Conservation (phyloP, 1,284 basidiomycete species). For the Xanthoconium separans region DNA sequence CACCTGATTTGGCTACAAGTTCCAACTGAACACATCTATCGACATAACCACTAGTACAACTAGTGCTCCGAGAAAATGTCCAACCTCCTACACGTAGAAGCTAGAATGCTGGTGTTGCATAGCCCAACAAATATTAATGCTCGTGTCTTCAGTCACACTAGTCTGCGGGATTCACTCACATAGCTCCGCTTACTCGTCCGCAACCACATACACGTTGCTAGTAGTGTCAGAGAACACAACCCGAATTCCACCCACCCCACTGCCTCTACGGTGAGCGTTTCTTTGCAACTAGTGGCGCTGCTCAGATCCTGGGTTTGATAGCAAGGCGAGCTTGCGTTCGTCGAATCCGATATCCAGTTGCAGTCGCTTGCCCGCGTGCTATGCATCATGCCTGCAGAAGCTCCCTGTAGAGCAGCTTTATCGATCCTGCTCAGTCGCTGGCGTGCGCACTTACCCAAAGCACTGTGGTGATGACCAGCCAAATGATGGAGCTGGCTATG, state of each 20-base stretch:
- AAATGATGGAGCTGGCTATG: slow-evolving; percentile 72
- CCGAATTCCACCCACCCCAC: slow-evolving; percentile 73
- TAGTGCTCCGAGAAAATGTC: not conserved
- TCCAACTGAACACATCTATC: too few relatives aligned
- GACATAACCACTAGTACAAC: not conserved
- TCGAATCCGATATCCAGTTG: slow-evolving; percentile 49
- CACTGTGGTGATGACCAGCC: slow-evolving; percentile 60
- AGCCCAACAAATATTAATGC: slow-evolving; percentile 22
- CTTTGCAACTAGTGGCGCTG: slow-evolving; percentile 52
- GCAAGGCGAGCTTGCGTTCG: slow-evolving; percentile 30
- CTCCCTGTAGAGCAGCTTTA: slow-evolving; percentile 44
- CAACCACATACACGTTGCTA: slow-evolving; percentile 63
- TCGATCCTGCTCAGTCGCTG: not conserved
- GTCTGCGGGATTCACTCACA: slow-evolving; percentile 46
- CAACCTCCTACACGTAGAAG: slow-evolving; percentile 29
- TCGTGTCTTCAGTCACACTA: slow-evolving; percentile 25
- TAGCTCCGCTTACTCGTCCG: slow-evolving; percentile 42
- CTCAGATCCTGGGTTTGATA: slow-evolving; percentile 22
- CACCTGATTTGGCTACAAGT: too few relatives aligned
- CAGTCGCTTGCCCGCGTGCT: slow-evolving; percentile 57
- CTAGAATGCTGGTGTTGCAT: slow-evolving; percentile 31
- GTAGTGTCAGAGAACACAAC: slow-evolving; percentile 59
- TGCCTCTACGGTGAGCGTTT: slow-evolving; percentile 68
- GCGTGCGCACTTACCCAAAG: slow-evolving; percentile 53
- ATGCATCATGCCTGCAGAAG: slow-evolving; percentile 64